phyloP scores from a whole-genome alignment of 2,329 filamentous ascomycete species.

The Ophiocordyceps camponoti-leonardi region DNA sequence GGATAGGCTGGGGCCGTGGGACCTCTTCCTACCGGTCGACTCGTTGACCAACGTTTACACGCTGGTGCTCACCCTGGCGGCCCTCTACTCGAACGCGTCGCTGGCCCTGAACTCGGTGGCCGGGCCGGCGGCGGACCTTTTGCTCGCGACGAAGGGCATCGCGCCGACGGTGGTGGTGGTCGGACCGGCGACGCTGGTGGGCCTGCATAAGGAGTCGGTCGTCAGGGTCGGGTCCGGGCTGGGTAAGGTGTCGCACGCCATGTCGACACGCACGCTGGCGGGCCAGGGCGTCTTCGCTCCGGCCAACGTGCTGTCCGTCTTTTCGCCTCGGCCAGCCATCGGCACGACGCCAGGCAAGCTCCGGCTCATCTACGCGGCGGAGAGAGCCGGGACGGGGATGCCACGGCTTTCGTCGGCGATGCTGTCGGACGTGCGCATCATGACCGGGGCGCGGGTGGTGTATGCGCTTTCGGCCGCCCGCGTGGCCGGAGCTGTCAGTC shows the following conservation, averaged over 20 bases:
- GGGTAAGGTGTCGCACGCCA: slow-evolving; percentile 50
- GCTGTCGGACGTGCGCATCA: slow-evolving; percentile 67
- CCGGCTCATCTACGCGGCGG: slow-evolving; percentile 65
- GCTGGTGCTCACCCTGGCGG: slow-evolving; percentile 62
- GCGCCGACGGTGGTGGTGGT: slow-evolving; percentile 71
- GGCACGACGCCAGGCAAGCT: slow-evolving; percentile 54
- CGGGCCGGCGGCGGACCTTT: slow-evolving; percentile 52
- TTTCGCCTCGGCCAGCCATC: slow-evolving; percentile 38
- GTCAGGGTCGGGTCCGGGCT: slow-evolving; percentile 43
- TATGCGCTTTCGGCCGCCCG: slow-evolving; percentile 70
- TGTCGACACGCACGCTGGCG: slow-evolving; percentile 51
- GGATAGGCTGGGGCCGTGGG: slow-evolving; percentile 55
- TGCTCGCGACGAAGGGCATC: slow-evolving; percentile 53
- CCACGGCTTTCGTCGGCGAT: slow-evolving; percentile 50
- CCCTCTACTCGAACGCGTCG: slow-evolving; percentile 70
- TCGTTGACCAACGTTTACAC: slow-evolving; percentile 66
- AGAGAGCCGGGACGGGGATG: slow-evolving; percentile 45
- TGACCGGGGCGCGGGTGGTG: slow-evolving; percentile 61
- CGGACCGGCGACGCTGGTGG: slow-evolving; percentile 54
- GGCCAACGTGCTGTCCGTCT: slow-evolving; percentile 28
- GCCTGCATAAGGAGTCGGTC: slow-evolving; percentile 46
- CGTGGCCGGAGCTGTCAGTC: slow-evolving; percentile 78
- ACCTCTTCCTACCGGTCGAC: slow-evolving; percentile 75
- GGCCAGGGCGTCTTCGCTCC: slow-evolving; percentile 55
- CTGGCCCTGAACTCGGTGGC: slow-evolving; percentile 82